Conservation (phyloP, 345 rosid species). For the Syzygium oleosum region DNA sequence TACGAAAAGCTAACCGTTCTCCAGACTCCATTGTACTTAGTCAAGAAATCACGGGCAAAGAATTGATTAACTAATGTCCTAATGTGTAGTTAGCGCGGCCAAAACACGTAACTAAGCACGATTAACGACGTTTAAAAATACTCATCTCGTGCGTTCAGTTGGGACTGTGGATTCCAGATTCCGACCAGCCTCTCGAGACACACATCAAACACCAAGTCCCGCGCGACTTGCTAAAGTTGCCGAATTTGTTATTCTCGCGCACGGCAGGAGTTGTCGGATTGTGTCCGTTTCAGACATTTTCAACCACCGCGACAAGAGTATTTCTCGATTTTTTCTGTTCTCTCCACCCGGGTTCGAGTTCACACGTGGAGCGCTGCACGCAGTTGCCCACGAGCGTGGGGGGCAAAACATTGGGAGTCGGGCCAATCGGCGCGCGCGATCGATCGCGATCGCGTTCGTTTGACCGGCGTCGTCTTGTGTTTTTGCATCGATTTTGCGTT, state of each 20-base stretch:
- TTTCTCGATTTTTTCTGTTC: no score
- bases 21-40: neutral
- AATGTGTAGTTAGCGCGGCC: neutral
- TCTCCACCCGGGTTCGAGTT: neutral
- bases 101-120: neutral
- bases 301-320: neutral
- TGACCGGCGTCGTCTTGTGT: neutral
- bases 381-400: neutral
- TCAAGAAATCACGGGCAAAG: neutral
- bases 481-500: neutral
- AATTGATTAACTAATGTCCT: neutral
- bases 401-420: neutral
- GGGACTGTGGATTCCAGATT: neutral
- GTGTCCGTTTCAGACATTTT: neutral
- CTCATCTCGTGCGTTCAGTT: neutral
- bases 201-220: neutral
- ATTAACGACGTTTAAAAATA: neutral
- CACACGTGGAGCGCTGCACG: neutral
- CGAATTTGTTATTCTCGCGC: neutral
- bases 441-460: neutral
- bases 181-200: neutral
- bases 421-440: neutral
- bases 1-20: no score
- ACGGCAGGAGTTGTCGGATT: neutral
- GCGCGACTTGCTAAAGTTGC: neutral